Evolutionary conservation across 2,329 filamentous ascomycete genomes (phyloP).

Genomic region (Apiospora sp.): DNA sequence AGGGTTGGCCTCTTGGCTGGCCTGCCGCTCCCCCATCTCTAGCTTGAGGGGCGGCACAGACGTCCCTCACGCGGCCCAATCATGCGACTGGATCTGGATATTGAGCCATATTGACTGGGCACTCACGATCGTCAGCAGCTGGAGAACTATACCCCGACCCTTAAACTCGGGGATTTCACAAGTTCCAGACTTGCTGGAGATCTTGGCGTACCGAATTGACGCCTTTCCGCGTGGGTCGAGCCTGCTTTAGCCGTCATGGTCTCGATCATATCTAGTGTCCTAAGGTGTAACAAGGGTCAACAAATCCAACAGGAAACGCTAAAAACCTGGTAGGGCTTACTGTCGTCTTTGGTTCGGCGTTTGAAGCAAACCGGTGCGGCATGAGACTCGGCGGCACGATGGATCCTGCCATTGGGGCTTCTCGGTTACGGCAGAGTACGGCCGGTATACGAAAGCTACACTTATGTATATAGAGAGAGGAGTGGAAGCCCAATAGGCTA

Average conservation of each 20-base stretch:
- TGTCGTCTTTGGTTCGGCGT: not conserved
- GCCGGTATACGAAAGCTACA: not conserved
- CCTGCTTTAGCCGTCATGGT: not conserved
- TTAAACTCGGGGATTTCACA: not conserved
- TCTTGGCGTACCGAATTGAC: not conserved
- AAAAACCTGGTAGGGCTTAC: not conserved
- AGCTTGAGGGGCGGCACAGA: not conserved
- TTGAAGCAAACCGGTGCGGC: not conserved
- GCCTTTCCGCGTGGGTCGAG: not conserved
- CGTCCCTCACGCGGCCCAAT: not conserved
- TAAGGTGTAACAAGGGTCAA: not conserved
- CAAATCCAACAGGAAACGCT: not conserved
- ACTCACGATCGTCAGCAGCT: not conserved
- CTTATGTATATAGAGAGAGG: not conserved
- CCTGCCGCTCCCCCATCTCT: not conserved
- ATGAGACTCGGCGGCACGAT: not conserved
- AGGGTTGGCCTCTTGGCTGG: not conserved
- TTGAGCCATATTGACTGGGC: not conserved
- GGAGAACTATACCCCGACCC: not conserved
- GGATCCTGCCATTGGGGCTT: not conserved
- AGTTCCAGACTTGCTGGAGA: not conserved
- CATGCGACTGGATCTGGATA: not conserved
- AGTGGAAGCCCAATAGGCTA: too few species aligned
- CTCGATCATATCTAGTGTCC: not conserved
- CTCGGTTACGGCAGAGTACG: not conserved